Base-by-base conservation (phyloP, 495 filamentous ascomycete genomes). In the Evernia prunastri region DNA sequence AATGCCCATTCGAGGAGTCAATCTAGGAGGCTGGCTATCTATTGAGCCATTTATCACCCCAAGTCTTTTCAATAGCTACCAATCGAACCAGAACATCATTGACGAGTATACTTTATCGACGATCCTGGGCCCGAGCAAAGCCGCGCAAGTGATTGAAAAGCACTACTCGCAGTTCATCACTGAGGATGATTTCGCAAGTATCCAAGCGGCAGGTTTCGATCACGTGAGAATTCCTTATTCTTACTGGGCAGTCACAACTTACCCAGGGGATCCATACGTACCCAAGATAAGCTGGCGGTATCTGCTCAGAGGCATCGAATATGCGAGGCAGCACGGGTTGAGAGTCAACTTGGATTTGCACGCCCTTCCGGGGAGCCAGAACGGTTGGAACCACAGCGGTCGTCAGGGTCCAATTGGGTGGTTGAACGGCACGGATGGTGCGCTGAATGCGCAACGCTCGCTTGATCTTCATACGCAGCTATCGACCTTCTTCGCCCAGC, bases 41-140 rank as follows among this genome's bases (percentile, higher is more conserved):
- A 77, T 99, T 11, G 95, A 99, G 67, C 95, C 95, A 0, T 96
- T 96, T 70, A 97, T 99, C 70, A 91, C 88, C 20, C 95, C 95
- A 0, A 96, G 91, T 3, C 79, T 97, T 36, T 99, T 99, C 71
- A 74, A 86, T 2, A 66, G 66, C 11, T 96, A 90, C 76, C 79
- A 82, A 58, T 68, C 75, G 3, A 76, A 73, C 20, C 73, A 86
- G 57, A 83, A 81, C 20, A 81, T 97, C 59, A 79, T 97, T 25
- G 95, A 99, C 70, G 95, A 99, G 75, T 97, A 82, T 68, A 96
- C 90, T 0, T 76, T 97, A 49, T 85, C 82, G 62, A 74, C 76
- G 45, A 77, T 87, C 65, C 81, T 97, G 4, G 94, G 91, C 0
- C 72, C 82, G 10, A 70, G 70, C 0, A 80, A 81, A 23, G 82